Evolutionary conservation across 352 stramenopile species (phyloP).

Genomic region (Aphanomyces euteiches): DNA sequence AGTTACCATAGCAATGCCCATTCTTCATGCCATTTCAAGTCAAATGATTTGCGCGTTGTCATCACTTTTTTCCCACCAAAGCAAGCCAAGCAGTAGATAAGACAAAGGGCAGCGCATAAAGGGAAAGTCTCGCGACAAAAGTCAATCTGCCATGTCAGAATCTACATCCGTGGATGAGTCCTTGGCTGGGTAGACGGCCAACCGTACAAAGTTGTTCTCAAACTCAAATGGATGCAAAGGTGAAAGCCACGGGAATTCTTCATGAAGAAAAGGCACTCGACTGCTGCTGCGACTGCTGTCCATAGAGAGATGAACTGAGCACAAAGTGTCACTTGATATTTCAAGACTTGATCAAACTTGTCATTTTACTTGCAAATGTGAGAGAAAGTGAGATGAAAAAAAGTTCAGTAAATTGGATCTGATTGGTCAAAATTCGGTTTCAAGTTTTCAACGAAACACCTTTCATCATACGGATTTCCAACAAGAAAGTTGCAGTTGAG

Average conservation of each 20-base stretch:
- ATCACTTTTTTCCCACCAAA: constrained; percentile 72
- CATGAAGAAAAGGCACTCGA: constrained; percentile 8
- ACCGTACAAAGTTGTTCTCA: constrained; percentile 26
- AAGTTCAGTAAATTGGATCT: too few relatives aligned
- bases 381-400: too few relatives aligned
- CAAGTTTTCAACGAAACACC: too few relatives aligned
- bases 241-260: constrained; percentile 6
- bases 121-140: constrained; percentile 64
- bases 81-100: constrained; percentile 67
- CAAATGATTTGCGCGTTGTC: constrained; percentile 72
- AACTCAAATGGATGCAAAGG: constrained; percentile 25
- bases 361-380: too few relatives aligned
- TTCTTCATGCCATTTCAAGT: constrained; percentile 38
- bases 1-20: neutral
- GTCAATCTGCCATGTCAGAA: constrained; percentile 55
- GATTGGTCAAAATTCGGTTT: too few relatives aligned
- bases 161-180: neutral
- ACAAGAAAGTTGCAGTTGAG: too few relatives aligned
- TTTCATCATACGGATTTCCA: too few relatives aligned
- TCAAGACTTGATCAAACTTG: too few relatives aligned
- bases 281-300: neutral
- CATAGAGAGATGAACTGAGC: too few relatives aligned
- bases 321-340: too few relatives aligned
- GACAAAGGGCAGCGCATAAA: constrained; percentile 54
- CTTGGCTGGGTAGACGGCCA: neutral